These are phyloP conservation scores for Tetracentron sinense DNA, from an alignment of 164 flowering plant species.

Conservation along the genomic window DNA sequence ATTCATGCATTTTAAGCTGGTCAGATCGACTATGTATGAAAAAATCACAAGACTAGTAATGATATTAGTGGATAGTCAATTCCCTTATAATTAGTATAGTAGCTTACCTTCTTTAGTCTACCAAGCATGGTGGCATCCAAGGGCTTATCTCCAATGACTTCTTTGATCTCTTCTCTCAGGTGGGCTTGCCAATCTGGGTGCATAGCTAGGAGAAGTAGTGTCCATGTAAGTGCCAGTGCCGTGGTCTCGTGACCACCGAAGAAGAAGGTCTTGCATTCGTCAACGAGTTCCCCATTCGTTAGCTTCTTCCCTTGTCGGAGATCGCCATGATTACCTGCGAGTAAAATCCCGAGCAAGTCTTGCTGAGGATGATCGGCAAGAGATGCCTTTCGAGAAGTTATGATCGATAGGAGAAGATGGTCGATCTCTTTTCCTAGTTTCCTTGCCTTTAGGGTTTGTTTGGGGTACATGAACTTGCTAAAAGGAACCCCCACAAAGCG, in stretches of 20 bases:
- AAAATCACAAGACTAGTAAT: too few species aligned
- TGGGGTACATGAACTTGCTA: conserved; percentile 31
- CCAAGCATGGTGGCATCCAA: conserved; percentile 48
- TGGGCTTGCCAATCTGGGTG: conserved; percentile 68
- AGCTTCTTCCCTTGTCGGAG: conserved; percentile 24
- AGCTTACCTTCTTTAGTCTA: conserved; percentile 66
- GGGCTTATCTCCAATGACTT: conserved; percentile 52
- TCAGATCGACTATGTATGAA: too few species aligned
- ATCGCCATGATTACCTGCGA: conserved; percentile 20
- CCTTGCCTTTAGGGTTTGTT: conserved; percentile 31
- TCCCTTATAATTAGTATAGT: too few species aligned
- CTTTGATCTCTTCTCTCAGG: conserved; percentile 65
- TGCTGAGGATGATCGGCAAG: conserved; percentile 2
- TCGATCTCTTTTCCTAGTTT: conserved; percentile 58
- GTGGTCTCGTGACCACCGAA: conserved; percentile 44
- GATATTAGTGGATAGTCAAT: too few species aligned
- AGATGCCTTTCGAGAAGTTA: conserved; percentile 22
- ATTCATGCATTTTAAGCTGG: background rate
- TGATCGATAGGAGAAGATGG: conserved; percentile 37
- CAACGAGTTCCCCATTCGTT: conserved; percentile 42
- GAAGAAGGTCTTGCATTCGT: conserved; percentile 77
- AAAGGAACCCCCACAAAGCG: conserved; percentile 64
- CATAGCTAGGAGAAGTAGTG: conserved; percentile 53
- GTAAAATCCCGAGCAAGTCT: conserved; percentile 43
- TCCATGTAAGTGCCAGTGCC: conserved; percentile 78